Evolutionary conservation across 2,329 filamentous ascomycete genomes (phyloP), one percentile per base, ranked within the genome.

Genomic region (Penicillium vulpinum): DNA sequence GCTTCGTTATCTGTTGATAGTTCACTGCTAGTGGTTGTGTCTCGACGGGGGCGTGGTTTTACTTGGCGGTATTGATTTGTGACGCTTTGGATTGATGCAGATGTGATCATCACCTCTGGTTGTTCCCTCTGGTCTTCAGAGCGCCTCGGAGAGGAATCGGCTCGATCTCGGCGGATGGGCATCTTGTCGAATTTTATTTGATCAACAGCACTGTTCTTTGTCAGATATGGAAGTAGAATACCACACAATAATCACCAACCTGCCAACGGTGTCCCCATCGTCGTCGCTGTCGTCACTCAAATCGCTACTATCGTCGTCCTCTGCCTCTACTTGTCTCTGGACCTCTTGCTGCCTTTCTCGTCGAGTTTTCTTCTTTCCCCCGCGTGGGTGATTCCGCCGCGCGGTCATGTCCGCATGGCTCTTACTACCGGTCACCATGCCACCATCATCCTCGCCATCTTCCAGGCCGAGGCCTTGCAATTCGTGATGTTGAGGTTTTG

Each of bases 111-210:
- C n/a, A 83, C 73, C 26, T 83, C 78, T 9, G 77, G 75, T 18
- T 68, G 69, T 50, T 81, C 80, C 40, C 70, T 70, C 29, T 69
- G 73, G 59, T 78, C 76, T 29, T 75, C 75, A 29, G 76, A 78
- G 45, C 91, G 87, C 36, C 90, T 87, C 4, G 93, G 93, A 46
- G 93, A 97, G 0, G 92, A 97, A 11, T 91, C 93, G 26, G 92
- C 90, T 54, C 93, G 87, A 24, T 66, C 63, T 63, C 86, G 87
- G 29, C 92, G 85, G 41, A 96, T 83, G 1, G 94, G 93, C 90
- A 97, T 93, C 76, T 97, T 97, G 47, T 89, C 87, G 75, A 99
- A 99, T 70, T 93, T 92, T 72, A 97, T 96, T 73, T 95, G 91
- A 71, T 95, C 91, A 2, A 89, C 88, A 43, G 90, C 88, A 52